These are phyloP conservation scores for Tothia fuscella DNA, from an alignment of 2,329 filamentous ascomycete species.

Conservation along the genomic window DNA sequence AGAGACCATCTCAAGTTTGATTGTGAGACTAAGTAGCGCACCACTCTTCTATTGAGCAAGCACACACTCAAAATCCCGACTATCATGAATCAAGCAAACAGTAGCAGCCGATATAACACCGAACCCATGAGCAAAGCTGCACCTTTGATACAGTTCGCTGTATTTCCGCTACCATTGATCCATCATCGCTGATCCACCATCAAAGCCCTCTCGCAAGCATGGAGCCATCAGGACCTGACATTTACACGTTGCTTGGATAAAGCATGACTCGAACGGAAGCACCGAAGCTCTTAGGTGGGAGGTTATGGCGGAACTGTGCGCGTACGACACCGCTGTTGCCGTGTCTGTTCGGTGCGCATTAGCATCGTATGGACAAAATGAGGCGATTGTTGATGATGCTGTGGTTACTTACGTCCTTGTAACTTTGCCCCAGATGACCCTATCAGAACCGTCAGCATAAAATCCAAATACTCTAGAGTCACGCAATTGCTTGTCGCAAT, in stretches of 20 bases:
- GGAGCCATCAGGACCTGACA: not conserved
- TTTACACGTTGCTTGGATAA: constrained; percentile 92
- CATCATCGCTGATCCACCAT: not conserved
- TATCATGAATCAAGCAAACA: too few relatives aligned
- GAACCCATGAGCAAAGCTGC: too few relatives aligned
- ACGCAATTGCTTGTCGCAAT: not conserved
- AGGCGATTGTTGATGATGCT: not conserved
- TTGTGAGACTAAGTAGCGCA: too few relatives aligned
- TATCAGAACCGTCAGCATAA: not conserved
- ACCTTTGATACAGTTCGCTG: not conserved
- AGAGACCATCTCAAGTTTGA: too few relatives aligned
- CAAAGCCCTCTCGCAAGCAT: not conserved
- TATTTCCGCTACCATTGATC: not conserved
- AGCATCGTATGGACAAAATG: not conserved
- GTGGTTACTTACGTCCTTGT: constrained; percentile 73
- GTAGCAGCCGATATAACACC: too few relatives aligned
- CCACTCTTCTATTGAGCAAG: too few relatives aligned
- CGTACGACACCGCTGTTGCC: constrained; percentile 97
- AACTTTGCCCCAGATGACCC: constrained; percentile 95
- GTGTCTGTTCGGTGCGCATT: constrained; percentile 33
- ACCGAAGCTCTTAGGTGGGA: constrained; percentile 93
- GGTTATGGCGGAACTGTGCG: constrained; percentile 92
- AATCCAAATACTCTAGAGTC: not conserved
- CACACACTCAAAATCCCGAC: too few relatives aligned
- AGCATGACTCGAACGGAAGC: constrained; percentile 64